A percentile compares a stretch with the other conserved stretches of the same genome.
Evolutionary conservation across 495 filamentous ascomycete species (phyloP).

Genomic region (Hypoxylon rickii): DNA sequence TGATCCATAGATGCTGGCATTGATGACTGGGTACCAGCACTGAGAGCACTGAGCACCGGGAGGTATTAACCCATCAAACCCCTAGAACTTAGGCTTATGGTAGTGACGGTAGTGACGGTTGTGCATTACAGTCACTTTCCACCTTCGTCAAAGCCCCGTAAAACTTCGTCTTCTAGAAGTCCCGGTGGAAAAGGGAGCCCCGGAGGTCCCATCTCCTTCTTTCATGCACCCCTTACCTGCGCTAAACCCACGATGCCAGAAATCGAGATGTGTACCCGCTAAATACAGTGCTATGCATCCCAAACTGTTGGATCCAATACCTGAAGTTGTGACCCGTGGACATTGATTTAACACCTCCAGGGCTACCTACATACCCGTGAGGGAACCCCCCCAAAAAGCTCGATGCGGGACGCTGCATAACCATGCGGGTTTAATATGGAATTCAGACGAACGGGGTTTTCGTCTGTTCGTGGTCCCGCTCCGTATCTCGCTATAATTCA

Average conservation of each 20-base stretch:
- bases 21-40: too few species aligned
- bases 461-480: background rate
- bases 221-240: constrained; percentile 27
- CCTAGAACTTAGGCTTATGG: too few species aligned
- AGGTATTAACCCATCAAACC: too few species aligned
- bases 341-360: background rate
- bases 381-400: too few species aligned
- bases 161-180: constrained; percentile 29
- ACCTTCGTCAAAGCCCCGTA: constrained; percentile 4
- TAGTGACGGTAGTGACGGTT: too few species aligned
- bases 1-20: too few species aligned
- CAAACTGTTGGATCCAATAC: constrained; percentile 20
- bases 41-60: too few species aligned
- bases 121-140: background rate
- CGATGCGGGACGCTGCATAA: background rate
- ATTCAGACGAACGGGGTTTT: constrained; percentile 4
- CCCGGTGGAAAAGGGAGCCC: constrained; percentile 15
- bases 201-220: constrained; percentile 1
- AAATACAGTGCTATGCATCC: constrained; percentile 17
- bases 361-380: background rate
- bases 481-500: constrained; percentile 8
- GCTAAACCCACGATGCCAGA: background rate
- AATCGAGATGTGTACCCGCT: constrained; percentile 24
- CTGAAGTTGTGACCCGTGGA: too few species aligned
- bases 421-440: background rate